These are phyloP conservation scores for Epichloe hybrida DNA, from an alignment of 2,329 filamentous ascomycete genomes.

Conservation along the genomic window DNA sequence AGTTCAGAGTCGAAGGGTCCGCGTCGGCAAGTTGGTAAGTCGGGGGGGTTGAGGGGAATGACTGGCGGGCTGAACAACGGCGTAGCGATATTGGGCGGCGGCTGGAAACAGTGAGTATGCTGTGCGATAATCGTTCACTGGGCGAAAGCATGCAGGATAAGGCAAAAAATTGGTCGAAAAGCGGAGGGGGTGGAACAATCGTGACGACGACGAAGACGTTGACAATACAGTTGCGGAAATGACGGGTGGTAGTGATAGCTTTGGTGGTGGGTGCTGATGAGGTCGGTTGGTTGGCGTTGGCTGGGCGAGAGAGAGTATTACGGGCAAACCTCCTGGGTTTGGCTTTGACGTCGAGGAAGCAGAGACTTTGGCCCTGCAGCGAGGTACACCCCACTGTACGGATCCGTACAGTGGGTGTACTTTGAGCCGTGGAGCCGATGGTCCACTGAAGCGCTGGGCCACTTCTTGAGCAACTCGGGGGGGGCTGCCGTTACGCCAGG, in stretches of 20 bases:
- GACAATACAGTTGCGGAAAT: conserved; percentile 1
- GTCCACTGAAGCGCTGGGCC: not conserved
- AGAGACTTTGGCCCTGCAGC: not conserved
- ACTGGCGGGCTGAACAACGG: not conserved
- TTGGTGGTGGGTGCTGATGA: not conserved
- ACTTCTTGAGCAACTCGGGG: not conserved
- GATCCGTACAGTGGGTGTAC: not conserved
- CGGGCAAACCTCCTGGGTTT: not conserved
- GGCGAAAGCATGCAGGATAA: not conserved
- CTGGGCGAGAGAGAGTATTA: not conserved
- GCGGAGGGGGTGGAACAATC: not conserved
- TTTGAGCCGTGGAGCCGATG: not conserved
- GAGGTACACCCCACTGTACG: not conserved
- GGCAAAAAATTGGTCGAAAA: not conserved
- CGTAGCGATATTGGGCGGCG: not conserved
- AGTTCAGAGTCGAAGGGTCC: conserved; percentile 4
- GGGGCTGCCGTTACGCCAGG: not conserved
- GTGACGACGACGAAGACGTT: not conserved
- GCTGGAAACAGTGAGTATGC: not conserved
- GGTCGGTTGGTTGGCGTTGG: conserved; percentile 3
- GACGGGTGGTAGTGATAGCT: not conserved
- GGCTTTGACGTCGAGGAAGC: not conserved
- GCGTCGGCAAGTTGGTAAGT: conserved; percentile 2
- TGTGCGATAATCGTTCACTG: not conserved
- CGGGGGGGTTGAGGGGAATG: not conserved